Conservation (phyloP, 768 basidiomycete genomes). For the Suillus bovinus region DNA sequence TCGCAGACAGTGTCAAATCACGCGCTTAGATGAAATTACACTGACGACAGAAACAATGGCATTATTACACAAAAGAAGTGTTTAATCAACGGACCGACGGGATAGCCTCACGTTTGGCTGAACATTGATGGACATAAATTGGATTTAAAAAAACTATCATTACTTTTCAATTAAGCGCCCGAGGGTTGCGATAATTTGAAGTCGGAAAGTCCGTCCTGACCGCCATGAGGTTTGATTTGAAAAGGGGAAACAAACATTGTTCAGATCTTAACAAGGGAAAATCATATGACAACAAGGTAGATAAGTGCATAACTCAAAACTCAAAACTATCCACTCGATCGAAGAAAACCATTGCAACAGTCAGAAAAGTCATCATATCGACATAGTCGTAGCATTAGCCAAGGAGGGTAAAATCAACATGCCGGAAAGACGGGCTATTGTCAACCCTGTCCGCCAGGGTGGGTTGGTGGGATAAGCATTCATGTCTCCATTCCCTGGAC, state of each 20-base stretch:
- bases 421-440: too few species aligned
- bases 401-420: background rate
- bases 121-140: background rate
- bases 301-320: background rate
- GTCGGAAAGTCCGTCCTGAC: background rate
- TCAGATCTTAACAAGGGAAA: background rate
- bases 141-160: background rate
- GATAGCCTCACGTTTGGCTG: background rate
- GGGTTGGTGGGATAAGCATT: background rate
- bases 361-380: background rate
- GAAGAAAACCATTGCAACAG: background rate
- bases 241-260: background rate
- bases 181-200: too few species aligned
- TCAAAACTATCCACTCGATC: background rate
- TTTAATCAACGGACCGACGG: background rate
- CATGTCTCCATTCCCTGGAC: background rate
- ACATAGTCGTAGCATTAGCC: background rate
- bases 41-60: background rate
- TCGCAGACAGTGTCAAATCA: background rate
- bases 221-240: background rate
- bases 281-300: background rate
- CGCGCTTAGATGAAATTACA: background rate
- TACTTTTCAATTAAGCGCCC: background rate
- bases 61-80: background rate
- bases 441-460: constrained; percentile 1